Base-by-base conservation (phyloP, 2,329 filamentous ascomycete species). In the Pseudogymnoascus destructans region DNA sequence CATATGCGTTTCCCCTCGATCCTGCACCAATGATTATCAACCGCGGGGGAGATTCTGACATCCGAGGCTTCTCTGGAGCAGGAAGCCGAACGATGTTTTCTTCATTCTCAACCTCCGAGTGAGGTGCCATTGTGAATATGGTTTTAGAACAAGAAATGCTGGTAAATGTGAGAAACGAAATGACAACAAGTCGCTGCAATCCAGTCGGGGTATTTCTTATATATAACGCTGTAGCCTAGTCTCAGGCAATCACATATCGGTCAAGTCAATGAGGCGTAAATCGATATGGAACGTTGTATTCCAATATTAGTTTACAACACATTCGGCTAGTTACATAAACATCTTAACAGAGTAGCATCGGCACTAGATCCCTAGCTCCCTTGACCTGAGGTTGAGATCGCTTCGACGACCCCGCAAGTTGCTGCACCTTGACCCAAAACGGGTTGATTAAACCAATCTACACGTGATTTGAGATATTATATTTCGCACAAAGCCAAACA, bases 11-110 rank as follows among this genome's bases (percentile, higher is more conserved):
- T 11, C 90, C 90, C 33, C 90, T 83, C 54, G 86, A 88, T 32
- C 90, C 89, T 6, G 88, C 89, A 17, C 90, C 90, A 64, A 95
- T 84, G 66, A 95, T 79, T 58, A 95, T 77, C 66, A 95, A 81
- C 56, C 85, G 81, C 2, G 84, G 80, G 21, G 81, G 77, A 30
- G 68, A 72, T 5, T 71, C 68, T 2, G 79, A 69, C 61, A 66
- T 64, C 10, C 58, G 19, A 32, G 68, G 67, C 10, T 66, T 63
- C 40, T 61, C 59, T 56, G 66, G 64, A 36, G 65, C 63, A 15
- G 65, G 64, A 17, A 68, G 61, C 17, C 62, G 62, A 23, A 62
- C 63, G 42, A 59, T 35, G 21, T 59, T 33, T 25, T 46, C 33
- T 15, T 46, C 25, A 52, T 32, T 36, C 21, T 59, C 25, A 33